Evolutionary conservation across 495 filamentous ascomycete genomes (phyloP).

Genomic region (Daldinia childiae): DNA sequence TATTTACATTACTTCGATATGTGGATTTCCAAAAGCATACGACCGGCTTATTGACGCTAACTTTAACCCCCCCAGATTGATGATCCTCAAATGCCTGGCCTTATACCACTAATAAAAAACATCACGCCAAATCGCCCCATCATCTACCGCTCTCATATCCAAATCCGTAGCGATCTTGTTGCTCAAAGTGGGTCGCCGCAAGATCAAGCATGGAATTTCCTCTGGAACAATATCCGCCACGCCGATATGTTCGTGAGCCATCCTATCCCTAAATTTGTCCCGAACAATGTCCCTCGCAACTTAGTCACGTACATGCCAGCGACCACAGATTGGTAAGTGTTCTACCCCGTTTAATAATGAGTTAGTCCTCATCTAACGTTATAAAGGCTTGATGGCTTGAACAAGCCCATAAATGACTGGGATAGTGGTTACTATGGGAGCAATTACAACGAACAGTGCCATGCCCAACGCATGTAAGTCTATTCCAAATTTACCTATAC

Average conservation of each 20-base stretch:
- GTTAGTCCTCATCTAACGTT: background rate
- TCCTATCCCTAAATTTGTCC: slow-evolving; percentile 81
- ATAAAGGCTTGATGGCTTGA: slow-evolving; percentile 80
- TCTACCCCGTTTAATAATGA: background rate
- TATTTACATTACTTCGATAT: background rate
- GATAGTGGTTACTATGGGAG: slow-evolving; percentile 80
- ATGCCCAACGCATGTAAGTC: slow-evolving; percentile 64
- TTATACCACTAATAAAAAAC: slow-evolving; percentile 81
- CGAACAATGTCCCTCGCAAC: slow-evolving; percentile 68
- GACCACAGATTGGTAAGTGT: slow-evolving; percentile 77
- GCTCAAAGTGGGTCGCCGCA: slow-evolving; percentile 70
- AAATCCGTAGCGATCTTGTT: slow-evolving; percentile 80
- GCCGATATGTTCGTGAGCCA: slow-evolving; percentile 88
- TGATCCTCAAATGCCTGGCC: slow-evolving; percentile 86
- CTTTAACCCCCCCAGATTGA: slow-evolving; percentile 62
- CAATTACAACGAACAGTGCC: slow-evolving; percentile 74
- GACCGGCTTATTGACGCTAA: slow-evolving; percentile 1
- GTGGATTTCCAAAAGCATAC: no score
- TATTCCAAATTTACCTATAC: background rate
- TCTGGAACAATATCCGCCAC: slow-evolving; percentile 76
- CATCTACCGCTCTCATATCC: slow-evolving; percentile 85
- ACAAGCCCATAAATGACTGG: slow-evolving; percentile 80
- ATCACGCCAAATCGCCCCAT: slow-evolving; percentile 78
- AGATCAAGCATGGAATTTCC: slow-evolving; percentile 77
- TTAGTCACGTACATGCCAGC: slow-evolving; percentile 84